These are phyloP conservation scores for Linderniella brevidens DNA, from an alignment of 257 asterid species.

Conservation along the genomic window DNA sequence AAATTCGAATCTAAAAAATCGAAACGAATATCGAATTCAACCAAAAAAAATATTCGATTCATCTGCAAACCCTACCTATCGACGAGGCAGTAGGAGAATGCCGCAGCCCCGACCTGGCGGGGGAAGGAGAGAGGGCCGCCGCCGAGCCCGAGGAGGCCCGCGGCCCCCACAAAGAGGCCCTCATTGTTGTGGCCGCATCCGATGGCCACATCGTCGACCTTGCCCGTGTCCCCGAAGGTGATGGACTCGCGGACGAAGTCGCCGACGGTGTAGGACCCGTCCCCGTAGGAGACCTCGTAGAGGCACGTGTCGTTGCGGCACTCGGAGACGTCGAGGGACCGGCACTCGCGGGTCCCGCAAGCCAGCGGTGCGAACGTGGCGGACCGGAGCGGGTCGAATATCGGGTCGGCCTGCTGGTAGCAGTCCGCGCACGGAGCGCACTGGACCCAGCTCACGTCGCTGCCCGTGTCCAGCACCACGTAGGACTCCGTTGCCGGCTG, in stretches of 20 bases:
- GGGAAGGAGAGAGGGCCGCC: conserved; percentile 76
- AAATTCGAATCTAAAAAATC: too few relatives aligned
- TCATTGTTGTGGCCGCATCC: conserved; percentile 95
- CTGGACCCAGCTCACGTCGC: conserved; percentile 90
- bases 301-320: conserved; percentile 61
- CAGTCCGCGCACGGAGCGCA: conserved; percentile 93
- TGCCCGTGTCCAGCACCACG: conserved; percentile 87
- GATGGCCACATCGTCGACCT: conserved; percentile 54
- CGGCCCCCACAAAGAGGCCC: conserved; percentile 82
- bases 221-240: conserved; percentile 39
- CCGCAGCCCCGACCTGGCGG: conserved; percentile 40
- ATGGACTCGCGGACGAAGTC: conserved; percentile 73
- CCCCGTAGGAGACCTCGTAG: conserved; percentile 87
- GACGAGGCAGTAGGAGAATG: conserved; percentile 83
- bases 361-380: conserved; percentile 48
- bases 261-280: conserved; percentile 89
- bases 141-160: conserved; percentile 81
- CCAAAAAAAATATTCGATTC: too few relatives aligned
- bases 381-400: conserved; percentile 62
- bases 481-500: conserved; percentile 51
- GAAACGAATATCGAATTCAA: too few relatives aligned
- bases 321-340: conserved; percentile 67
- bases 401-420: conserved; percentile 94
- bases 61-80: too few relatives aligned
- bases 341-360: conserved; percentile 59